Evolutionary conservation across 164 flowering plant species (phyloP).

Genomic region (Tetrastigma voinierianum): DNA sequence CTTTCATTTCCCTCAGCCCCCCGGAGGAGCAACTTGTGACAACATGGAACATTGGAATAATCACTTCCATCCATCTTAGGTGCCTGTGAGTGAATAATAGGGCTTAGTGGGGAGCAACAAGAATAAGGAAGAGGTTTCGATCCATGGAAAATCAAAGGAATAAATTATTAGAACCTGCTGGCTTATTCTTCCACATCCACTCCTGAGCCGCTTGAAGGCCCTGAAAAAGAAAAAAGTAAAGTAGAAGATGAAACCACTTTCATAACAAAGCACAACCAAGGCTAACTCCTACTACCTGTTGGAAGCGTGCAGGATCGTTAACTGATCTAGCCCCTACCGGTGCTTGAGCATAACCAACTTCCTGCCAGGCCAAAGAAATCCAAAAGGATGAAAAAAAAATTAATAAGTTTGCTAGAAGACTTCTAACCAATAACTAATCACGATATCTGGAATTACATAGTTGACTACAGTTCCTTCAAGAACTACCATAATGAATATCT

Average conservation of each 20-base stretch:
- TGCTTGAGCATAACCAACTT: conserved; percentile 38
- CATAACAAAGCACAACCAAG: background rate
- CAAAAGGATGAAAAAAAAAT: background rate
- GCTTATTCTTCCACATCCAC: conserved; percentile 78
- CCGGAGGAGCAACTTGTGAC: too few relatives aligned
- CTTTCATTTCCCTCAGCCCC: background rate
- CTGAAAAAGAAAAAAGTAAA: conserved; percentile 25
- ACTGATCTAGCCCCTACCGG: conserved; percentile 29
- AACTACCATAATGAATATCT: too few relatives aligned
- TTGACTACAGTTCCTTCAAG: too few relatives aligned
- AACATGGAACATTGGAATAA: background rate
- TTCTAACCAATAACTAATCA: background rate
- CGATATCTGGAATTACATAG: background rate
- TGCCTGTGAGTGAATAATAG: conserved; percentile 9
- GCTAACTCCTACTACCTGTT: conserved; percentile 42
- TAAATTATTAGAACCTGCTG: conserved; percentile 43
- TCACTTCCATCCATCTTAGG: conserved; percentile 3
- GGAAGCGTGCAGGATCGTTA: conserved; percentile 52
- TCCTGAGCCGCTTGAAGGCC: conserved; percentile 64
- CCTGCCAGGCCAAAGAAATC: conserved; percentile 34
- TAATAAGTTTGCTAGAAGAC: background rate
- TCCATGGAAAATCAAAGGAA: background rate
- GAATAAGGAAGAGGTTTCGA: background rate
- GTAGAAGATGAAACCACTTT: background rate
- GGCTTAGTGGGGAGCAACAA: background rate